Conservation (phyloP, 2,329 filamentous ascomycete genomes). For the Ophiosphaerella korrae region DNA sequence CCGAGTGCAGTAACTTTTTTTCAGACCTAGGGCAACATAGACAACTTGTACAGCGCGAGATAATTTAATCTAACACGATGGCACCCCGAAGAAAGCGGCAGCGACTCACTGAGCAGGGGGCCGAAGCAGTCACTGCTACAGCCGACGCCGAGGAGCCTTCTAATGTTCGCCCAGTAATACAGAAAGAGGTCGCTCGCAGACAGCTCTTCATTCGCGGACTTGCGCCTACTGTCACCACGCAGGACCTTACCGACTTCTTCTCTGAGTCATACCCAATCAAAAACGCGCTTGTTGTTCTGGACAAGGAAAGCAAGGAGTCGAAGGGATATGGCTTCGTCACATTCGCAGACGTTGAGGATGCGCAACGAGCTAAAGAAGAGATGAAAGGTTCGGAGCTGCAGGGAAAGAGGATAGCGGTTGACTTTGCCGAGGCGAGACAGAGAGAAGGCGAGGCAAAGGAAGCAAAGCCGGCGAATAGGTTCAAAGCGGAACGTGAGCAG, state of each 20-base stretch:
- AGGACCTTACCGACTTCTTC: conserved; percentile 84
- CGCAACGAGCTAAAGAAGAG: conserved; percentile 77
- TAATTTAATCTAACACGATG: conserved; percentile 27
- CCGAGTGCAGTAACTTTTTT: conserved; percentile 8
- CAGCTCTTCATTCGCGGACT: conserved; percentile 87
- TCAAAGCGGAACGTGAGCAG: conserved; percentile 71
- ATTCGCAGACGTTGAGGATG: conserved; percentile 92
- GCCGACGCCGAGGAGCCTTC: conserved; percentile 27
- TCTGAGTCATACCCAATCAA: conserved; percentile 94
- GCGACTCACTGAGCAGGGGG: conserved; percentile 47
- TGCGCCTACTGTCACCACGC: conserved; percentile 76
- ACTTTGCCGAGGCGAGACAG: conserved; percentile 84
- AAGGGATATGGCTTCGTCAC: conserved; percentile 97
- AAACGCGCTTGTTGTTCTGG: conserved; percentile 89
- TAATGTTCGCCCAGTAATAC: conserved; percentile 16
- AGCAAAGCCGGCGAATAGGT: conserved; percentile 50
- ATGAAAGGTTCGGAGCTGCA: conserved; percentile 79
- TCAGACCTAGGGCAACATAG: neutral
- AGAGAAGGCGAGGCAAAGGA: conserved; percentile 59
- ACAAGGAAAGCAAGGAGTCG: conserved; percentile 83
- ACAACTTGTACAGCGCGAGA: neutral
- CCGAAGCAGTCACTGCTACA: conserved; percentile 36
- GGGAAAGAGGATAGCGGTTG: conserved; percentile 81
- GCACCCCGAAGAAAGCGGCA: conserved; percentile 49
- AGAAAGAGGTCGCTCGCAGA: conserved; percentile 49